Evolutionary conservation across 805 yeast species (phyloP).

Genomic region (Diddensiella transvaalensis): DNA sequence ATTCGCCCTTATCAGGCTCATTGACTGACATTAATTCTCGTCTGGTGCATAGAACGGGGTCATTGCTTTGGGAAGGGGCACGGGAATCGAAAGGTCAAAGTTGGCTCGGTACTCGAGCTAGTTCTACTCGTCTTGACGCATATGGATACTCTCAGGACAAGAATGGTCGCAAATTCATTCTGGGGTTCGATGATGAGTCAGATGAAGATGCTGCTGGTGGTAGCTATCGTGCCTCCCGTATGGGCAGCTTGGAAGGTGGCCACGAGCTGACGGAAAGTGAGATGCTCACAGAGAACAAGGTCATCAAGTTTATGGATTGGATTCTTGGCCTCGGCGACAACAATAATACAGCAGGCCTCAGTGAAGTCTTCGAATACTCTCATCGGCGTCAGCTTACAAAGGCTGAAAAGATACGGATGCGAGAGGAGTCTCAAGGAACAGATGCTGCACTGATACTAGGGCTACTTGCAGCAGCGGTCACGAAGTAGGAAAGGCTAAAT

Average conservation of each 20-base stretch:
- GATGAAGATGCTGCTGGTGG: background rate
- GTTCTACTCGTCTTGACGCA: conserved; percentile 15
- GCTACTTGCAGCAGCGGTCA: background rate
- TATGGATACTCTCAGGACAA: conserved; percentile 5
- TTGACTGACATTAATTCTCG: conserved; percentile 13
- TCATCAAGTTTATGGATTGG: conserved; percentile 23
- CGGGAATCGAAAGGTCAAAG: conserved; percentile 24
- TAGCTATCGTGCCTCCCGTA: background rate
- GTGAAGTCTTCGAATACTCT: conserved; percentile 14
- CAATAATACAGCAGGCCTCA: conserved; percentile 4
- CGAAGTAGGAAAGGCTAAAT: too few species aligned
- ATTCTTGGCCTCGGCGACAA: conserved; percentile 23
- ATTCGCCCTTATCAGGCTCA: background rate
- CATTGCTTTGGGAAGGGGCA: conserved; percentile 27
- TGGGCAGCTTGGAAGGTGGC: background rate
- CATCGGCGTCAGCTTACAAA: conserved; percentile 10
- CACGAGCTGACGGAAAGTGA: background rate
- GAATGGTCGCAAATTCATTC: conserved; percentile 1
- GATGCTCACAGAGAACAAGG: conserved; percentile 11
- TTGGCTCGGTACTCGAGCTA: conserved; percentile 19
- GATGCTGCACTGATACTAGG: conserved; percentile 14
- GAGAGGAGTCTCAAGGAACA: conserved; percentile 7
- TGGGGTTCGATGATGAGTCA: conserved; percentile 7
- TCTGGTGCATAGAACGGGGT: conserved; percentile 27
- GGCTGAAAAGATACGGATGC: conserved; percentile 13